Evolutionary conservation across 1,284 basidiomycete genomes (phyloP), one percentile per base, ranked within the genome.

Genomic region (Microbotryomycetes sp.): DNA sequence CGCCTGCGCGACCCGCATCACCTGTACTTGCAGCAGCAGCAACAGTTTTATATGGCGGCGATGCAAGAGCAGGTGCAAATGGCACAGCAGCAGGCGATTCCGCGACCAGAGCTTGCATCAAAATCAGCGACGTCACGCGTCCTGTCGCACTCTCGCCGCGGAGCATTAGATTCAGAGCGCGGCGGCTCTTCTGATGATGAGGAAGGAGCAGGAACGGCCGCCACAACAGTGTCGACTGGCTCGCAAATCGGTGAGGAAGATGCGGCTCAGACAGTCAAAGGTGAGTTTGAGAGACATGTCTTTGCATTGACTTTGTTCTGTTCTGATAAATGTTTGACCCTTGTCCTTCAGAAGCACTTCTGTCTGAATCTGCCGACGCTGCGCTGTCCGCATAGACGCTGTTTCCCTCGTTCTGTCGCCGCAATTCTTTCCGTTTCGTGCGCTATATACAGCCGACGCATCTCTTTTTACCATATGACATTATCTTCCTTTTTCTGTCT

Each of bases 171-270:
- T 41, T 41, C 35, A 11, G 35, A 46, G 45, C 35, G 41, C n/a
- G 13, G 21, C 26, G 41, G 31, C 4, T 45, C 35, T 7, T 24
- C 35, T 5, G 53, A 28, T 5, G 23, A 53, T 13, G 53, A 54
- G 30, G 52, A 29, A 9, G 52, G 47, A 27, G 23, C 41, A 24
- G 41, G 35, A 15, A 49, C 45, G n/a, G 28, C 29, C n/a, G 47
- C 53, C 9, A 50, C 59, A 21, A 52, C 59, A 6, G 31, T 55
- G 23, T 46, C 52, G 5, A 35, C 51, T n/a, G 58, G 56, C 6
- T 50, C 47, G 16, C 46, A 53, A 11, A 15, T 18, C 4, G 16
- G 28, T 15, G 45, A 41, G 28, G 48, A 11, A 29, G 47, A 48
- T 41, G 50, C 50, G 15, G 50, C 24, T n/a, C 24, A 52, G 21